A percentile compares a stretch with the other conserved stretches of the same genome.
These are phyloP conservation scores for Lasiosphaeriaceae sp. DNA, from an alignment of 495 filamentous ascomycete genomes.

Conservation along the genomic window DNA sequence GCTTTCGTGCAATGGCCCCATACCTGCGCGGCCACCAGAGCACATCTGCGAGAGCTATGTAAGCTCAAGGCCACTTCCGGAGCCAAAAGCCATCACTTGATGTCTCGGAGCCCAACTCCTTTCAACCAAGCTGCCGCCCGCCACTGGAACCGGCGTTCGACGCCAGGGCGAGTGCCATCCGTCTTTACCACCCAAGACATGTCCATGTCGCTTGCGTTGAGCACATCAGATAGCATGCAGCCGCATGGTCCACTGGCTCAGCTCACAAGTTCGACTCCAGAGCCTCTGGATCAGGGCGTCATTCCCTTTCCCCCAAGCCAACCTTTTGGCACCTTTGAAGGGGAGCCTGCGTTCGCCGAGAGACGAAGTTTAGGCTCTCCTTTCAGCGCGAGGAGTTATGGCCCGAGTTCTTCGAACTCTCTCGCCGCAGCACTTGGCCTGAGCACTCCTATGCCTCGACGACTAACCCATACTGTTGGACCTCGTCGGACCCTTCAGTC, in stretches of 20 bases:
- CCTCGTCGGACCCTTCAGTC: constrained; percentile 41
- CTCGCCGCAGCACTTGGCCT: constrained; percentile 36
- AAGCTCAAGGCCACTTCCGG: constrained; percentile 72
- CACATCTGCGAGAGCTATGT: constrained; percentile 78
- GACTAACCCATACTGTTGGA: constrained; percentile 42
- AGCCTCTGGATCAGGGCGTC: constrained; percentile 14
- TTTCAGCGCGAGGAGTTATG: constrained; percentile 52
- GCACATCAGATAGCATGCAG: constrained; percentile 76
- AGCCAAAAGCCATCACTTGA: constrained; percentile 51
- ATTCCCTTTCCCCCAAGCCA: constrained; percentile 3
- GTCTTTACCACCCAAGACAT: constrained; percentile 70
- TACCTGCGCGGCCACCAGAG: constrained; percentile 74
- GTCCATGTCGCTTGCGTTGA: constrained; percentile 76
- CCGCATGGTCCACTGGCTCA: constrained; percentile 65
- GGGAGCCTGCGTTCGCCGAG: constrained; percentile 27
- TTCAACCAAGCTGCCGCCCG: constrained; percentile 53
- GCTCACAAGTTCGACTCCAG: constrained; percentile 38
- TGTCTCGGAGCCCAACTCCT: constrained; percentile 71
- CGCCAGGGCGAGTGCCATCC: constrained; percentile 29
- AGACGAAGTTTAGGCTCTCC: constrained; percentile 57
- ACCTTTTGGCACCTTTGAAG: constrained; percentile 15
- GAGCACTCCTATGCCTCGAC: constrained; percentile 27
- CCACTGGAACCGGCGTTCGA: constrained; percentile 39
- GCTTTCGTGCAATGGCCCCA: constrained; percentile 68
- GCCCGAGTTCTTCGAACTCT: constrained; percentile 45